Evolutionary conservation across 495 filamentous ascomycete genomes (phyloP).

Genomic region (Penicillium pulvis): DNA sequence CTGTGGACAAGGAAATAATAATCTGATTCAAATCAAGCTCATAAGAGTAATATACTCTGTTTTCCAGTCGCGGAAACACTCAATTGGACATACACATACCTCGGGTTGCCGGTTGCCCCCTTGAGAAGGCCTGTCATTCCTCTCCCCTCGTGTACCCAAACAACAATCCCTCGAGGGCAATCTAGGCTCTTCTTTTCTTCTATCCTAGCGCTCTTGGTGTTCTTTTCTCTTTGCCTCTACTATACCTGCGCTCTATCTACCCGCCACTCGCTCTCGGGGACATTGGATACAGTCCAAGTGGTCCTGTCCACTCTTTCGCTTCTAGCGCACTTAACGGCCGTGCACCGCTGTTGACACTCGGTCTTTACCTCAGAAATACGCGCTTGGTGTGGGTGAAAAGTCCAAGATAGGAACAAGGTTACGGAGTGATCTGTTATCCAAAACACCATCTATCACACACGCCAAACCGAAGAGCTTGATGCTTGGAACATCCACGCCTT

Average conservation of each 20-base stretch:
- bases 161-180: constrained; percentile 26
- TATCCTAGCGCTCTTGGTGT: constrained; percentile 16
- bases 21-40: not conserved
- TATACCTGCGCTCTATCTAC: constrained; percentile 17
- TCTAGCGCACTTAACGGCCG: constrained; percentile 19
- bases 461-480: not conserved
- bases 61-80: not conserved
- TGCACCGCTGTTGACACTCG: constrained; percentile 1
- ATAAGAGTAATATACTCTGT: not conserved
- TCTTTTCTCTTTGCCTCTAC: constrained; percentile 19
- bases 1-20: not conserved
- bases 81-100: constrained; percentile 26
- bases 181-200: constrained; percentile 31
- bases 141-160: constrained; percentile 27
- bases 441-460: not conserved
- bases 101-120: constrained; percentile 25
- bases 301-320: constrained; percentile 33
- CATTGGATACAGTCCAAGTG: constrained; percentile 30
- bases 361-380: not conserved
- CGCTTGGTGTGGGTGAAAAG: not conserved
- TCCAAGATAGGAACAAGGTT: not conserved
- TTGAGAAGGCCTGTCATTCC: constrained; percentile 28
- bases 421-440: not conserved
- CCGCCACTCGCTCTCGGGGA: constrained; percentile 19
- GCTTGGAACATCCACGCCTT: not conserved